Percentiles rank a stretch among this genome's conserved stretches.
Evolutionary conservation across 495 filamentous ascomycete species (phyloP).

Genomic region (Penicillium pancosmium): DNA sequence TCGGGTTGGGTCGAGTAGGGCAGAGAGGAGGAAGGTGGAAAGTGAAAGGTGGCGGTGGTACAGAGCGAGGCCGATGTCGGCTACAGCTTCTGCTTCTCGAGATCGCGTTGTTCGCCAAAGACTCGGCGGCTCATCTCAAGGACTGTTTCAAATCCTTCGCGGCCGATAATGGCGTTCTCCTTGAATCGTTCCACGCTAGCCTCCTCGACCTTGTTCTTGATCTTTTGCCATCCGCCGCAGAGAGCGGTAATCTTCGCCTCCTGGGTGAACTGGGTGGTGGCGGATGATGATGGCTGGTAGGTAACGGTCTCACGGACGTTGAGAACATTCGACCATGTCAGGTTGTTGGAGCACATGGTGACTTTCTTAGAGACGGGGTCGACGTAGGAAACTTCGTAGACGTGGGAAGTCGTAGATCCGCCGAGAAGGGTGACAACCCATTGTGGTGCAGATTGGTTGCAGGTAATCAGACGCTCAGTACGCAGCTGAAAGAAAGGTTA

Average conservation of each 20-base stretch:
- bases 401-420: slow-evolving; percentile 72
- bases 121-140: slow-evolving; percentile 91
- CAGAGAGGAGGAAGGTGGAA: background rate
- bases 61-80: slow-evolving; percentile 6
- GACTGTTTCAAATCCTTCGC: slow-evolving; percentile 92
- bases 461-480: slow-evolving; percentile 96
- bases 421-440: slow-evolving; percentile 81
- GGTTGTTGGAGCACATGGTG: slow-evolving; percentile 90
- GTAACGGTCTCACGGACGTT: slow-evolving; percentile 87
- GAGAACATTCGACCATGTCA: slow-evolving; percentile 86
- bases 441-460: slow-evolving; percentile 83
- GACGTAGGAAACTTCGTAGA: slow-evolving; percentile 95
- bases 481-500: slow-evolving; percentile 63
- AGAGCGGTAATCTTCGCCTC: slow-evolving; percentile 90
- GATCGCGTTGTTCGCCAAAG: slow-evolving; percentile 84
- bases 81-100: slow-evolving; percentile 43
- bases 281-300: slow-evolving; percentile 66
- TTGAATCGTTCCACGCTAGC: slow-evolving; percentile 83
- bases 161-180: slow-evolving; percentile 86
- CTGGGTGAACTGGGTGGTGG: slow-evolving; percentile 80
- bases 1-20: background rate
- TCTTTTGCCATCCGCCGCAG: slow-evolving; percentile 93
- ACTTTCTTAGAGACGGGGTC: slow-evolving; percentile 79
- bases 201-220: slow-evolving; percentile 93
- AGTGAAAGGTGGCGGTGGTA: background rate